Conservation (phyloP, 805 yeast genomes). For the Sporopachydermia quercuum region DNA sequence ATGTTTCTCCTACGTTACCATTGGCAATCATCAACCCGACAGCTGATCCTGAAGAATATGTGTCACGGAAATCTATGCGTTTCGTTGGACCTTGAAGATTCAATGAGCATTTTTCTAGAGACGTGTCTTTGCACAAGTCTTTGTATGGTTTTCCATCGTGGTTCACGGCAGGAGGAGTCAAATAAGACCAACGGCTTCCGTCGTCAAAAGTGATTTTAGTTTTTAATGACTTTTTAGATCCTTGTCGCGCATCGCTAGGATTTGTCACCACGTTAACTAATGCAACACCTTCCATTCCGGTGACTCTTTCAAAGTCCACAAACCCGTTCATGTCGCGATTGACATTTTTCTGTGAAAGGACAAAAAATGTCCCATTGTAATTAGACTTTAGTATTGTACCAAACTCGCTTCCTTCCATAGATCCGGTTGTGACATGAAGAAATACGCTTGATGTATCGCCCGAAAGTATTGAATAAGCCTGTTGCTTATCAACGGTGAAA, state of each 20-base stretch:
- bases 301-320: slow-evolving; percentile 80
- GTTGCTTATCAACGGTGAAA: slow-evolving; percentile 41
- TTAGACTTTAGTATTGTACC: slow-evolving; percentile 82
- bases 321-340: slow-evolving; percentile 61
- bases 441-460: slow-evolving; percentile 59
- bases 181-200: slow-evolving; percentile 72
- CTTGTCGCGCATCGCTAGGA: slow-evolving; percentile 26
- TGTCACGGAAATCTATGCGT: slow-evolving; percentile 67
- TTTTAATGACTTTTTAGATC: slow-evolving; percentile 41
- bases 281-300: slow-evolving; percentile 74
- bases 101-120: slow-evolving; percentile 52
- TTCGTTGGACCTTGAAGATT: slow-evolving; percentile 87
- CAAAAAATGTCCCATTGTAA: slow-evolving; percentile 81
- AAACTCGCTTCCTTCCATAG: slow-evolving; percentile 34
- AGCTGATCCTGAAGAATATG: slow-evolving; percentile 80
- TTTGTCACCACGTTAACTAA: slow-evolving; percentile 58
- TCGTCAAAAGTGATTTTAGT: slow-evolving; percentile 76
- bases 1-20: slow-evolving; percentile 73
- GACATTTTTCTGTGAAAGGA: slow-evolving; percentile 48
- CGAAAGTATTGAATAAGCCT: slow-evolving; percentile 69
- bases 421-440: slow-evolving; percentile 65
- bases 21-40: slow-evolving; percentile 78
- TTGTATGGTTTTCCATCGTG: slow-evolving; percentile 39
- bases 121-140: slow-evolving; percentile 31
- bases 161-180: slow-evolving; percentile 57